Percentiles rank a stretch among this genome's conserved stretches.
These are phyloP conservation scores for Penicillium canescens DNA, from an alignment of 495 filamentous ascomycete species.

Conservation along the genomic window DNA sequence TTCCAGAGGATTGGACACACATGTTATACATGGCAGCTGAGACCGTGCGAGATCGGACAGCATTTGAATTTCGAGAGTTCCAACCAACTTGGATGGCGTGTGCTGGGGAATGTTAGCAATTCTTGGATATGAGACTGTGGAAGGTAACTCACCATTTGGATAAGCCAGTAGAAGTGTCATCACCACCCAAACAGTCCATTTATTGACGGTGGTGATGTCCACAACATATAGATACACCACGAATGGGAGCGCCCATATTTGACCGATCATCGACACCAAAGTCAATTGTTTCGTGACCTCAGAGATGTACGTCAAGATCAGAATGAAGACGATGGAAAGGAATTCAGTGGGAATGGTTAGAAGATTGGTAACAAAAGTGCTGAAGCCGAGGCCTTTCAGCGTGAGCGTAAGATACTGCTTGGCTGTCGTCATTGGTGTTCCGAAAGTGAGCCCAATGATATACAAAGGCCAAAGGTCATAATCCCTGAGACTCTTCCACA, in stretches of 20 bases:
- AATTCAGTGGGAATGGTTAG: constrained; percentile 58
- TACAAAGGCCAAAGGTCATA: constrained; percentile 59
- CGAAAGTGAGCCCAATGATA: constrained; percentile 48
- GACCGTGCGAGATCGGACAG: constrained; percentile 56
- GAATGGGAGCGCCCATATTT: constrained; percentile 58
- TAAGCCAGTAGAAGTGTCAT: constrained; percentile 58
- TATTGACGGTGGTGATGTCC: constrained; percentile 42
- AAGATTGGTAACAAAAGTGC: constrained; percentile 65
- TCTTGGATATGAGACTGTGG: constrained; percentile 8
- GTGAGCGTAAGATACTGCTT: constrained; percentile 63
- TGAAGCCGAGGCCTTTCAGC: constrained; percentile 59
- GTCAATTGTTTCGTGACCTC: constrained; percentile 53
- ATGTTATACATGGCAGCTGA: constrained; percentile 60
- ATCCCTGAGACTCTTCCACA: constrained; percentile 54
- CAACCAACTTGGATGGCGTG: constrained; percentile 39
- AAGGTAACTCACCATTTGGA: constrained; percentile 50
- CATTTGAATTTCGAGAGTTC: constrained; percentile 55
- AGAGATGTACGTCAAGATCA: constrained; percentile 47
- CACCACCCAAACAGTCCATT: constrained; percentile 57
- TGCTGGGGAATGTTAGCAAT: constrained; percentile 16
- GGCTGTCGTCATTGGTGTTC: constrained; percentile 51
- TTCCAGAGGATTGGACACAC: constrained; percentile 46
- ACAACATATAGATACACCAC: constrained; percentile 53
- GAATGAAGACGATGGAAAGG: constrained; percentile 39
- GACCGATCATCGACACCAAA: constrained; percentile 41